Conservation (phyloP, 2,329 filamentous ascomycete species). For the Neonectria faginata region DNA sequence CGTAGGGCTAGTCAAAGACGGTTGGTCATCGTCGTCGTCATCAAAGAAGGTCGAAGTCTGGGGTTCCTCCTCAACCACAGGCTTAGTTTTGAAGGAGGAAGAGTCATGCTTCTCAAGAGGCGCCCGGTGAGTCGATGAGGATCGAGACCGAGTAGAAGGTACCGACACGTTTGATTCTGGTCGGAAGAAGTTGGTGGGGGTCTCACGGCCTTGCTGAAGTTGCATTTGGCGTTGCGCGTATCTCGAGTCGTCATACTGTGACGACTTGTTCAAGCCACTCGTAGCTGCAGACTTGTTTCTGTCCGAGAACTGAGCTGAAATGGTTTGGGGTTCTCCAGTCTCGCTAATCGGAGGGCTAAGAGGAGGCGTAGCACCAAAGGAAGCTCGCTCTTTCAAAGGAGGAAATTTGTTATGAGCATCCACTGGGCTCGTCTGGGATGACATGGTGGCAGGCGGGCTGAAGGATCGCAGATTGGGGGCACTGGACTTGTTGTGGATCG, state of each 20-base stretch:
- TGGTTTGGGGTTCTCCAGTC: conserved; percentile 71
- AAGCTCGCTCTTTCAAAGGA: conserved; percentile 48
- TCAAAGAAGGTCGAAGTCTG: conserved; percentile 57
- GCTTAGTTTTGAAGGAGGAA: conserved; percentile 42
- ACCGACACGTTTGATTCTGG: conserved; percentile 60
- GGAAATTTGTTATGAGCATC: conserved; percentile 55
- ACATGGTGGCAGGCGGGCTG: conserved; percentile 59
- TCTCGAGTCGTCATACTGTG: conserved; percentile 85
- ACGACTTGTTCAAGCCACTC: conserved; percentile 71
- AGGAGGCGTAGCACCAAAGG: conserved; percentile 52
- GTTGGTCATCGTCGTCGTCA: conserved; percentile 57
- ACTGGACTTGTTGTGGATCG: conserved; percentile 68
- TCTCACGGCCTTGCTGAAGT: conserved; percentile 80
- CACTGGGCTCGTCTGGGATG: conserved; percentile 52
- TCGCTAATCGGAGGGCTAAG: conserved; percentile 75
- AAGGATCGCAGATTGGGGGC: conserved; percentile 75
- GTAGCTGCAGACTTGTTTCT: conserved; percentile 82
- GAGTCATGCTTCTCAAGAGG: conserved; percentile 49
- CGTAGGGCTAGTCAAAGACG: conserved; percentile 16
- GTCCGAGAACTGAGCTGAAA: conserved; percentile 80
- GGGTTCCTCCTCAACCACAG: conserved; percentile 50
- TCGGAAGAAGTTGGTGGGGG: conserved; percentile 61
- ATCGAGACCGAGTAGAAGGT: conserved; percentile 57
- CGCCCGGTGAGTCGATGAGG: conserved; percentile 58
- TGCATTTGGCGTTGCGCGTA: conserved; percentile 86